These are phyloP conservation scores for Conringia planisiliqua DNA, from an alignment of 345 rosid species.

Conservation along the genomic window DNA sequence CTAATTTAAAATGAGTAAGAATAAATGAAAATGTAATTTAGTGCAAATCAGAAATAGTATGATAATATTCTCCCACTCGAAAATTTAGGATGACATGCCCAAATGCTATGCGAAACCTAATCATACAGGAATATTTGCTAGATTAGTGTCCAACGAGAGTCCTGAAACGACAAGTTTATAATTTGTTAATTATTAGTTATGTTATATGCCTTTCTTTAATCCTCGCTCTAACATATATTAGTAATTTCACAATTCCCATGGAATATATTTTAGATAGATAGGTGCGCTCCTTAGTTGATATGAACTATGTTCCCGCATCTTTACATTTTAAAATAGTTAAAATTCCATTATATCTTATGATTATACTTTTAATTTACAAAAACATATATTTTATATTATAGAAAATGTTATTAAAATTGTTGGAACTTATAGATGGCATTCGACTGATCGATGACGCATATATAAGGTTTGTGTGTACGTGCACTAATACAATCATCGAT, in stretches of 20 bases:
- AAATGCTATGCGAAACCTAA: not conserved
- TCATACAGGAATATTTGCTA: not conserved
- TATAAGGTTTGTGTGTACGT: not conserved
- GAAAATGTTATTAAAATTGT: not conserved
- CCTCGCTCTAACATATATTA: not conserved
- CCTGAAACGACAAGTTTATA: slow-evolving; percentile 1
- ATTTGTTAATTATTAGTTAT: not conserved
- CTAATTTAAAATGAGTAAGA: not conserved
- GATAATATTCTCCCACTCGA: not conserved
- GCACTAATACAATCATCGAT: slow-evolving; percentile 21
- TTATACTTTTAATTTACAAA: not conserved
- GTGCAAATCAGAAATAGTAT: not conserved
- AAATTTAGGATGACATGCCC: not conserved
- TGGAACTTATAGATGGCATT: not conserved
- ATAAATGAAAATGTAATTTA: not conserved
- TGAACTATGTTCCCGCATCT: not conserved
- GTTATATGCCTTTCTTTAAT: not conserved
- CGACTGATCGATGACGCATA: not conserved
- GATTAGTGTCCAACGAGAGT: not conserved
- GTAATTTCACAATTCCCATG: not conserved
- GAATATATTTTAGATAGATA: not conserved
- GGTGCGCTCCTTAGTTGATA: not conserved
- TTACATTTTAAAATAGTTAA: not conserved
- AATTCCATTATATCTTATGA: not conserved
- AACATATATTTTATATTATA: not conserved